These are phyloP conservation scores for Chrysoporthe puriensis DNA, from an alignment of 2,329 filamentous ascomycete genomes.

Conservation along the genomic window DNA sequence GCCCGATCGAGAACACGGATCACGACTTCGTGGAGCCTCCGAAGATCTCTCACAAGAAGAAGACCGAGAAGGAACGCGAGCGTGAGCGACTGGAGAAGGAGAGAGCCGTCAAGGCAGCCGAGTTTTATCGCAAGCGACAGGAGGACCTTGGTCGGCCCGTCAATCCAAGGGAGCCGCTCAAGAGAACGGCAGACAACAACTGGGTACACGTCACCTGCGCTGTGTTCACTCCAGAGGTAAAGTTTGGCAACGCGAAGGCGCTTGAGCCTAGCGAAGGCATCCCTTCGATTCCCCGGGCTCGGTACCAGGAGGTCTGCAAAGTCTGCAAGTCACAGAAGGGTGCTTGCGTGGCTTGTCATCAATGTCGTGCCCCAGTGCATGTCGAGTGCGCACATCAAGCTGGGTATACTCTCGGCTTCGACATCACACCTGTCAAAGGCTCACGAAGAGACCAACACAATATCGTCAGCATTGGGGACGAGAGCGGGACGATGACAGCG, in stretches of 20 bases:
- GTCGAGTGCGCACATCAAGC: slow-evolving; percentile 87
- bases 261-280: slow-evolving; percentile 90
- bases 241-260: slow-evolving; percentile 83
- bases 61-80: slow-evolving; percentile 84
- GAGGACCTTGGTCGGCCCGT: slow-evolving; percentile 81
- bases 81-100: slow-evolving; percentile 87
- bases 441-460: slow-evolving; percentile 81
- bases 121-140: slow-evolving; percentile 83
- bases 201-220: slow-evolving; percentile 97
- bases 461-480: slow-evolving; percentile 78
- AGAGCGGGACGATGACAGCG: slow-evolving; percentile 82
- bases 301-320: slow-evolving; percentile 80
- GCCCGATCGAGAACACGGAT: slow-evolving; percentile 79
- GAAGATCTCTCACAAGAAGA: slow-evolving; percentile 83
- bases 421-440: slow-evolving; percentile 86
- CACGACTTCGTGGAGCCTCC: slow-evolving; percentile 84
- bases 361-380: slow-evolving; percentile 74
- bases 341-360: slow-evolving; percentile 83
- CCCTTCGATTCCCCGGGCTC: slow-evolving; percentile 72
- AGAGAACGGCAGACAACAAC: slow-evolving; percentile 93
- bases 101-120: slow-evolving; percentile 74
- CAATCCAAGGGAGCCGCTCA: slow-evolving; percentile 86
- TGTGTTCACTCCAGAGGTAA: slow-evolving; percentile 88
- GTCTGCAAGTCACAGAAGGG: slow-evolving; percentile 75
- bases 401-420: slow-evolving; percentile 85